These are phyloP conservation scores for Skeletonema tropicum DNA, from an alignment of 108 stramenopile genomes.

Conservation along the genomic window DNA sequence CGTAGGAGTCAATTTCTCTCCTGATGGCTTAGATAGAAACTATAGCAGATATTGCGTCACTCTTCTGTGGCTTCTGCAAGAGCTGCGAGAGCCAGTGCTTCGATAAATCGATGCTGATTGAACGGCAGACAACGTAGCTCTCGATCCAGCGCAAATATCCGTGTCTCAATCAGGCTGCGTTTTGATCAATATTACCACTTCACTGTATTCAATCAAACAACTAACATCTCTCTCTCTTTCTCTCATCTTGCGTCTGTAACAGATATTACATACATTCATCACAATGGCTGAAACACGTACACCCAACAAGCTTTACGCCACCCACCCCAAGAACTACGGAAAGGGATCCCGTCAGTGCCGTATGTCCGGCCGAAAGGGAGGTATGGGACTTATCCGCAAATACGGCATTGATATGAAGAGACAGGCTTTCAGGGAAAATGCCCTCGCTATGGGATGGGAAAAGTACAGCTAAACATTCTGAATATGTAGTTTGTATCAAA, in stretches of 20 bases:
- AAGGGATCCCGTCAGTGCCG: conserved; percentile 91
- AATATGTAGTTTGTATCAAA: background rate
- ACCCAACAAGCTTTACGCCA: conserved; percentile 91
- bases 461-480: conserved; percentile 81
- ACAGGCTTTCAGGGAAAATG: conserved; percentile 89
- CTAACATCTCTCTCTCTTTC: background rate
- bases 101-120: background rate
- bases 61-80: background rate
- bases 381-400: conserved; percentile 89
- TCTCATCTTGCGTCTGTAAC: background rate
- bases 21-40: background rate
- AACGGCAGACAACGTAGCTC: background rate
- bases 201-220: background rate
- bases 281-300: conserved; percentile 87
- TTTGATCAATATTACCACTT: background rate
- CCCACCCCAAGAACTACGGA: conserved; percentile 88
- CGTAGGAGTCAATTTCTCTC: background rate
- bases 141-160: background rate
- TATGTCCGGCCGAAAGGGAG: conserved; percentile 90
- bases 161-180: background rate
- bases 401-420: conserved; percentile 95
- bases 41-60: background rate
- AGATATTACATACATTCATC: background rate
- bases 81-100: background rate
- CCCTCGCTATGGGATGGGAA: conserved; percentile 81